Base-by-base conservation (phyloP, 2,329 filamentous ascomycete species). In the Colletotrichum gigasporum region DNA sequence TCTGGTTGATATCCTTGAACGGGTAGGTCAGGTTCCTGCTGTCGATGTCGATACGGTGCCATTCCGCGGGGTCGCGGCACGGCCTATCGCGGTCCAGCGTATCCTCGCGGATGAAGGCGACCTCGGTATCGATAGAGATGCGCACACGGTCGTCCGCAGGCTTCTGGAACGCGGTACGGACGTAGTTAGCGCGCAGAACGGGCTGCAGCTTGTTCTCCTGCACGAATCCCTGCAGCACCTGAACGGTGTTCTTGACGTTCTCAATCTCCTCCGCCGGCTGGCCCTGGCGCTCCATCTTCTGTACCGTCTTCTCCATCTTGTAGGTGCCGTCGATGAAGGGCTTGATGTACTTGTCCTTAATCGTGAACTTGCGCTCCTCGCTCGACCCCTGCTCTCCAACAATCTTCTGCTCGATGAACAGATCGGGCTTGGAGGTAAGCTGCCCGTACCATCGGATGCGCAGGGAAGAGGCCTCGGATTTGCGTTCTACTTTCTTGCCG, bases 301-400 rank as follows among this genome's bases (percentile, higher is more conserved):
- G 84, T 26, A 97, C 82, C 57, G 88, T 90, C 84, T 97, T 97
- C 76, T 97, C 95, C 88, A 97, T 92, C 71, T 91, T 89, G 78
- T 97, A 97, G 68, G 96, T 87, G 50, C 91, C 93, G 53, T 92
- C 88, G 55, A 99, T 87, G 79, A 97, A 97, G 1, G 90, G 84
- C 76, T 94, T 90, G 66, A 98, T 85, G 74, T 97, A 97, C 77
- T 98, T 98, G 73, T 94, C 91, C 81, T 99, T 99, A 79, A 97
- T 92, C 20, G 87, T 83, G 71, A 98, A 92, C 69, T 90, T 89
- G 70, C 89, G 87, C 75, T 97, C 94, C 69, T 91, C 88, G 76
- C 91, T 96, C 57, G 84, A 87, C 67, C 93, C 90, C 69, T 91
- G 90, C 51, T 91, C 88, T 61, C 90, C 87, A 59, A 96, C 88